Percentiles rank a stretch among this genome's conserved stretches.
Evolutionary conservation across 164 flowering plant genomes (phyloP).

Genomic region (Chimonanthus salicifolius): DNA sequence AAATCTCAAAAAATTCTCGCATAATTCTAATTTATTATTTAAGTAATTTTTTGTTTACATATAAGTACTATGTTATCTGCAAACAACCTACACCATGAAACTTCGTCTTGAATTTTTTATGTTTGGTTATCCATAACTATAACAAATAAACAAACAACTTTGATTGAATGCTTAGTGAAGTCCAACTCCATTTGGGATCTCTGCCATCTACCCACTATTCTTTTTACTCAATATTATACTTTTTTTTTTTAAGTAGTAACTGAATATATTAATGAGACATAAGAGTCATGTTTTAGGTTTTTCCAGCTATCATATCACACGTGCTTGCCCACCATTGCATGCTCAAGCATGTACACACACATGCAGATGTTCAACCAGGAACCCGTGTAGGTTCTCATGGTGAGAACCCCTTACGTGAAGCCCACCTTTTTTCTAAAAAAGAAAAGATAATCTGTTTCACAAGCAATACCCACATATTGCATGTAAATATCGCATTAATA

Average conservation of each 20-base stretch:
- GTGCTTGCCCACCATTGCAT: not conserved
- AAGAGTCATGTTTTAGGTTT: too few relatives aligned
- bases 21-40: too few relatives aligned
- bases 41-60: too few relatives aligned
- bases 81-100: not conserved
- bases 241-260: not conserved
- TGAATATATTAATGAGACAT: too few relatives aligned
- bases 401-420: too few relatives aligned
- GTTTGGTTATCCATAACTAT: not conserved
- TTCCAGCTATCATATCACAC: not conserved
- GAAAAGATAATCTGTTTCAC: too few relatives aligned
- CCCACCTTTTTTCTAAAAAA: too few relatives aligned
- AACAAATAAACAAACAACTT: not conserved
- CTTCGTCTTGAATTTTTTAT: not conserved
- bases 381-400: too few relatives aligned
- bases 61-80: not conserved
- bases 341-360: not conserved
- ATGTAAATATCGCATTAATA: too few relatives aligned
- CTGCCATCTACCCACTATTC: not conserved
- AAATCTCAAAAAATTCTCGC: too few relatives aligned
- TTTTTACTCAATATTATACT: not conserved
- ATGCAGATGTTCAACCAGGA: not conserved
- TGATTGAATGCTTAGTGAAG: not conserved
- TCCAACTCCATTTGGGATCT: not conserved
- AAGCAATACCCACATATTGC: too few relatives aligned